Evolutionary conservation across 495 filamentous ascomycete genomes (phyloP).

Genomic region (Darksidea phi): DNA sequence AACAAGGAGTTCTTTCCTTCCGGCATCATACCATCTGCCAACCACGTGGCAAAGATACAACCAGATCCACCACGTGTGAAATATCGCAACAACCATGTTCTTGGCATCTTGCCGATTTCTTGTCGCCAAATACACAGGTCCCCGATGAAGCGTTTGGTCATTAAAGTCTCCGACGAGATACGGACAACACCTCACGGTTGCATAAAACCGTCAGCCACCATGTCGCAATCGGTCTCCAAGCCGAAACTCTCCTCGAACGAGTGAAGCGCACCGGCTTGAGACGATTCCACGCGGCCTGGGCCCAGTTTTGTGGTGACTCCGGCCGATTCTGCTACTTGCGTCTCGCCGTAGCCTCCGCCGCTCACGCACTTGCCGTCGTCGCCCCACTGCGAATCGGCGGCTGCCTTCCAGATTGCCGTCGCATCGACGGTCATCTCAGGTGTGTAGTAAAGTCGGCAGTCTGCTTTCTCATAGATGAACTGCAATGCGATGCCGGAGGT

Average conservation of each 20-base stretch:
- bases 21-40: too few species aligned
- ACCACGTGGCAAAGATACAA: too few species aligned
- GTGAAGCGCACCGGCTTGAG: neutral
- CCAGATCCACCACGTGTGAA: too few species aligned
- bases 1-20: too few species aligned
- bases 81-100: too few species aligned
- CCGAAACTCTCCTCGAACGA: conserved; percentile 18
- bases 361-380: conserved; percentile 27
- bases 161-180: neutral
- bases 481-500: conserved; percentile 38
- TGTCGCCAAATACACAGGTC: too few species aligned
- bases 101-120: too few species aligned
- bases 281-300: conserved; percentile 2
- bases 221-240: conserved; percentile 24
- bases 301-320: conserved; percentile 22
- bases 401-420: conserved; percentile 38
- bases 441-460: conserved; percentile 43
- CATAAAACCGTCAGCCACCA: conserved; percentile 33
- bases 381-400: conserved; percentile 37
- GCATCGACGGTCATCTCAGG: conserved; percentile 38
- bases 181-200: conserved; percentile 16
- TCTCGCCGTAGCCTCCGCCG: neutral
- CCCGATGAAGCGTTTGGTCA: too few species aligned
- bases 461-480: conserved; percentile 43
- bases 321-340: neutral